phyloP scores from a whole-genome alignment of 1,284 basidiomycete genomes.

The Boletus semigastroideus region DNA sequence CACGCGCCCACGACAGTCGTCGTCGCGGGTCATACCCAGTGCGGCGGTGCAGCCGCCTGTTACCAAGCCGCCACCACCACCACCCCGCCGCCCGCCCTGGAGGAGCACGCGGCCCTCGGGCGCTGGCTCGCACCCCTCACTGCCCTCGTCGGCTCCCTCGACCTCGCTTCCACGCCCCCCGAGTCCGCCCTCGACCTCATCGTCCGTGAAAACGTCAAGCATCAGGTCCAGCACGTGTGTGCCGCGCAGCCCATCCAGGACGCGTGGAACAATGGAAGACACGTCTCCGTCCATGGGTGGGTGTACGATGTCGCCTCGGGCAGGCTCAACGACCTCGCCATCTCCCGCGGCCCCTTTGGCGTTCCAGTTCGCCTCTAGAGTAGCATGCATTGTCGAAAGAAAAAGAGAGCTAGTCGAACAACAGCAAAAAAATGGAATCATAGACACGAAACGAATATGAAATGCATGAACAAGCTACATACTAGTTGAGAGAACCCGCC shows the following conservation, averaged over 20 bases:
- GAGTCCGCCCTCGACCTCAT: slow-evolving; percentile 54
- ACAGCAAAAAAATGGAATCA: neutral
- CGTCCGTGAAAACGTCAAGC: slow-evolving; percentile 76
- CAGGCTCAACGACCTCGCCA: slow-evolving; percentile 64
- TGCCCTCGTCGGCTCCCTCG: slow-evolving; percentile 51
- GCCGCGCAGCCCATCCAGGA: too few relatives aligned
- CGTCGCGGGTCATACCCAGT: slow-evolving; percentile 79
- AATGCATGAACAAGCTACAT: slow-evolving; percentile 9
- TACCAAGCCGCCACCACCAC: slow-evolving; percentile 37
- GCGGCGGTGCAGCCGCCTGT: slow-evolving; percentile 76
- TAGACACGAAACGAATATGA: slow-evolving; percentile 4
- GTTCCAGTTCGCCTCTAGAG: neutral
- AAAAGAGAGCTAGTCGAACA: too few relatives aligned
- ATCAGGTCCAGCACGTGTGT: slow-evolving; percentile 73
- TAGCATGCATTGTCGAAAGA: slow-evolving; percentile 9
- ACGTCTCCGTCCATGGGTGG: slow-evolving; percentile 83
- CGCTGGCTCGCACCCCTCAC: slow-evolving; percentile 77
- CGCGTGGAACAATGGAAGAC: slow-evolving; percentile 39
- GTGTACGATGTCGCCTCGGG: slow-evolving; percentile 78
- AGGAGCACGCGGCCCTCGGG: slow-evolving; percentile 31
- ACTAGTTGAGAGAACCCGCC: too few relatives aligned
- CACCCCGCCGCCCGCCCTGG: too few relatives aligned
- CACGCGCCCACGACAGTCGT: too few relatives aligned
- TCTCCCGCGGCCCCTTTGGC: slow-evolving; percentile 37
- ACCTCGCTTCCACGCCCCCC: slow-evolving; percentile 33